Evolutionary conservation across 2,329 filamentous ascomycete genomes (phyloP).

Genomic region (Aspergillus luchuensis): DNA sequence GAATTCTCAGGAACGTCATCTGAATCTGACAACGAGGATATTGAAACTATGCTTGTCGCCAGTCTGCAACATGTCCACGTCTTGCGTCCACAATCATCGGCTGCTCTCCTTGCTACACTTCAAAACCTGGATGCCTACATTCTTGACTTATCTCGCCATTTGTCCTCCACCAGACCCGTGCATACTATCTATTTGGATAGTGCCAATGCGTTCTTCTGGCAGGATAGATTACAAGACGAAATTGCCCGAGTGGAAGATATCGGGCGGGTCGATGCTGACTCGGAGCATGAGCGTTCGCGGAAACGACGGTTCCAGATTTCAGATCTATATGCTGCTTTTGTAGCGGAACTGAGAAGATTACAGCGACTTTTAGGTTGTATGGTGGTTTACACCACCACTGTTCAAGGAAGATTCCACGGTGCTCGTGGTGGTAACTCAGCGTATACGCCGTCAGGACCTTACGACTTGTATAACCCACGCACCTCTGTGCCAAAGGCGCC

Average conservation of each 20-base stretch:
- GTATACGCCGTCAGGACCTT: conserved; percentile 24
- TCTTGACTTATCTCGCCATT: conserved; percentile 46
- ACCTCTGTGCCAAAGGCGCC: conserved; percentile 18
- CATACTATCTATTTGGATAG: conserved; percentile 58
- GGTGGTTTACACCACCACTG: conserved; percentile 42
- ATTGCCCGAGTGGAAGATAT: conserved; percentile 44
- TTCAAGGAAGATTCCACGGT: conserved; percentile 9
- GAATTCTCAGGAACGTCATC: neutral
- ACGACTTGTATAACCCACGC: conserved; percentile 19
- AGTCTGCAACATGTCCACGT: conserved; percentile 60
- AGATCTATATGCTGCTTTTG: conserved; percentile 35
- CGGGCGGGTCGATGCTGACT: conserved; percentile 30
- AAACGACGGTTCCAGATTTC: conserved; percentile 33
- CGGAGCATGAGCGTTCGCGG: conserved; percentile 30
- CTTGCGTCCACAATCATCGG: conserved; percentile 57
- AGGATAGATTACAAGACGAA: conserved; percentile 50
- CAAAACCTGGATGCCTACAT: conserved; percentile 53
- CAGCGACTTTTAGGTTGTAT: conserved; percentile 43
- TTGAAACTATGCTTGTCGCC: conserved; percentile 35
- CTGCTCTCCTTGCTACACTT: conserved; percentile 54
- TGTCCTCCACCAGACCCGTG: conserved; percentile 50
- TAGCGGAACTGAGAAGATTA: conserved; percentile 35
- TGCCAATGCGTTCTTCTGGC: conserved; percentile 58
- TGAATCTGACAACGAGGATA: conserved; percentile 13
- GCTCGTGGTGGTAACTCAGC: neutral